Evolutionary conservation across 2,329 filamentous ascomycete species (phyloP).

Genomic region (Diaporthe longicolla): DNA sequence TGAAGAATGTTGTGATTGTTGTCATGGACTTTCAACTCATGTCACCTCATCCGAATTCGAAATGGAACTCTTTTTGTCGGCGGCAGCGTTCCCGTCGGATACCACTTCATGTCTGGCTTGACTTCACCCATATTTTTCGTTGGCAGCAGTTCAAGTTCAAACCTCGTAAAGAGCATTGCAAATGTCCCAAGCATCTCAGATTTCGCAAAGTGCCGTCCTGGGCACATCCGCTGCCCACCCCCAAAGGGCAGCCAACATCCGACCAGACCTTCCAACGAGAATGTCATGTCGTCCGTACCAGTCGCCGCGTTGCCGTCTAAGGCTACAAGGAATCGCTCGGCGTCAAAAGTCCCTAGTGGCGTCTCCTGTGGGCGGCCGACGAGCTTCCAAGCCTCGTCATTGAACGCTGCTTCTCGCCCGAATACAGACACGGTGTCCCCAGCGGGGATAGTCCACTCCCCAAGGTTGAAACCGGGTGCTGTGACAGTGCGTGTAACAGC

Average conservation of each 20-base stretch:
- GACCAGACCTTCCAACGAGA: not conserved
- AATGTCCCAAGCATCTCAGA: not conserved
- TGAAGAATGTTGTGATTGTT: too few species aligned
- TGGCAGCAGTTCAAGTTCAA: not conserved
- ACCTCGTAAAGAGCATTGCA: not conserved
- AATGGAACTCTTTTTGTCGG: not conserved
- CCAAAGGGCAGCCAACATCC: slow-evolving; percentile 1
- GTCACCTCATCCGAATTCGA: not conserved
- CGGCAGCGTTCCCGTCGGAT: not conserved
- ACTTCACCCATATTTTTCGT: not conserved
- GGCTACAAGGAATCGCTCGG: not conserved
- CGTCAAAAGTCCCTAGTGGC: not conserved
- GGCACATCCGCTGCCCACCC: not conserved
- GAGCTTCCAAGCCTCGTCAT: not conserved
- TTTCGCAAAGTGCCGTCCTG: not conserved
- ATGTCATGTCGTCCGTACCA: not conserved
- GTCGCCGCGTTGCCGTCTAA: not conserved
- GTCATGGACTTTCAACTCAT: not conserved
- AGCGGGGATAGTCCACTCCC: not conserved
- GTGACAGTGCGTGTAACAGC: not conserved
- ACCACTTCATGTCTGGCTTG: not conserved
- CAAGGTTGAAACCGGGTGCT: not conserved
- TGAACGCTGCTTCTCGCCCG: not conserved
- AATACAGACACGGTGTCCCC: not conserved
- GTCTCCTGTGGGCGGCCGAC: not conserved